phyloP scores from a whole-genome alignment of 495 filamentous ascomycete genomes.

The Rhizodiscina lignyota region DNA sequence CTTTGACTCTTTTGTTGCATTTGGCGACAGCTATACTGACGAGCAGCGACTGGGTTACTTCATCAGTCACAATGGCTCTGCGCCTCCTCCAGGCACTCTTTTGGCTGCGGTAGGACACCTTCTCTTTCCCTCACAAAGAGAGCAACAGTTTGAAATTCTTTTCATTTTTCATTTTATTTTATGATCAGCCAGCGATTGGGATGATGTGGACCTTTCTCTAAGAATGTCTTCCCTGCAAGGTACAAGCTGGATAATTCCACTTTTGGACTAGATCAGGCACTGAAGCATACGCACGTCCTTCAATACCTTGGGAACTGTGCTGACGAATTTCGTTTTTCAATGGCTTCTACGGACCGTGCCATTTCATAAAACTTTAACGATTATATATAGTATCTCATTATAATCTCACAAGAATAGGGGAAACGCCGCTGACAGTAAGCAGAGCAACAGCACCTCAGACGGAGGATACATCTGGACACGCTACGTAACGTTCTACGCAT shows the following conservation, averaged over 20 bases:
- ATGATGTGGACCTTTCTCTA: not conserved
- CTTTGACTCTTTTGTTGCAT: slow-evolving; percentile 38
- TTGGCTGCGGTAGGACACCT: slow-evolving; percentile 22
- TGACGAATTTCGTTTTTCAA: too few relatives aligned
- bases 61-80: slow-evolving; percentile 32
- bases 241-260: too few relatives aligned
- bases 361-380: too few relatives aligned
- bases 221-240: not conserved
- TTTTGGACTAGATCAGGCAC: too few relatives aligned
- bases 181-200: too few relatives aligned
- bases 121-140: slow-evolving; percentile 1
- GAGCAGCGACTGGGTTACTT: slow-evolving; percentile 49
- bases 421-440: too few relatives aligned
- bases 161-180: not conserved
- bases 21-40: slow-evolving; percentile 65
- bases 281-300: too few relatives aligned
- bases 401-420: too few relatives aligned
- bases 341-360: too few relatives aligned
- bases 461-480: slow-evolving; percentile 56
- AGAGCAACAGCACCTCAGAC: slow-evolving; percentile 27
- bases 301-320: too few relatives aligned
- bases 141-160: slow-evolving; percentile 1
- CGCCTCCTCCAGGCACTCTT: slow-evolving; percentile 43
- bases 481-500: slow-evolving; percentile 37
- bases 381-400: too few relatives aligned